Evolutionary conservation across 257 asterid genomes (phyloP), one percentile per base, ranked within the genome.

Genomic region (Capsicum chinense): DNA sequence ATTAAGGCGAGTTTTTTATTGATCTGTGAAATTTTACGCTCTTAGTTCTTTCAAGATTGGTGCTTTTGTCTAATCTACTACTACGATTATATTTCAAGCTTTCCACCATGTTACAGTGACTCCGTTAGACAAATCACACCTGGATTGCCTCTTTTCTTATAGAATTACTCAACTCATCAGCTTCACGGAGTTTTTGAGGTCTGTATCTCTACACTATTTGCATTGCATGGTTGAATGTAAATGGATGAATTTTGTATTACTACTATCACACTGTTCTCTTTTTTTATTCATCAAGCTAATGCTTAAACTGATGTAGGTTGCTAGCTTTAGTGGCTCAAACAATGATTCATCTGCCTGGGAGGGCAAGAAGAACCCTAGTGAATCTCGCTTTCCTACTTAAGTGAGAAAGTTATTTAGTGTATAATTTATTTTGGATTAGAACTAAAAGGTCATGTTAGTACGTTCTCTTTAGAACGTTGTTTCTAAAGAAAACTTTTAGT

Each of bases 171-270:
- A 13, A 94, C 97, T 63, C 98, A 93, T 88, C 98, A 95, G 86
- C 99, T 94, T 85, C 98, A 94, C 85, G 97, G 99, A 64, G 81
- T 97, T 79, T 94, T 95, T 39, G 99, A 97, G 99, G 98, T 95
- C 59, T 15, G 95, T 87, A n/a, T 62, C 19, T 9, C 15, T 39
- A 5, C 48, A 47, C 42, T 39, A 37, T 47, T 16, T 56, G 37
- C 14, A 42, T 59, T 48, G 44, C 59, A 16, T 54, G 35, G 50
- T 73, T 68, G 12, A 35, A 11, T 8, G 15, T 26, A 50, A 63
- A 50, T 82, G 16, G 47, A 63, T 52, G 37, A 54, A 56, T 8
- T 56, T 37, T 33, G 33, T 26, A 26, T 1, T 26, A 26, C 33
- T 26, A 26, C 1, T 74, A 14, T 50, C 60, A 8, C 11, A 6